Evolutionary conservation across 2,329 filamentous ascomycete species (phyloP).

Genomic region (Aspergillus chevalieri): DNA sequence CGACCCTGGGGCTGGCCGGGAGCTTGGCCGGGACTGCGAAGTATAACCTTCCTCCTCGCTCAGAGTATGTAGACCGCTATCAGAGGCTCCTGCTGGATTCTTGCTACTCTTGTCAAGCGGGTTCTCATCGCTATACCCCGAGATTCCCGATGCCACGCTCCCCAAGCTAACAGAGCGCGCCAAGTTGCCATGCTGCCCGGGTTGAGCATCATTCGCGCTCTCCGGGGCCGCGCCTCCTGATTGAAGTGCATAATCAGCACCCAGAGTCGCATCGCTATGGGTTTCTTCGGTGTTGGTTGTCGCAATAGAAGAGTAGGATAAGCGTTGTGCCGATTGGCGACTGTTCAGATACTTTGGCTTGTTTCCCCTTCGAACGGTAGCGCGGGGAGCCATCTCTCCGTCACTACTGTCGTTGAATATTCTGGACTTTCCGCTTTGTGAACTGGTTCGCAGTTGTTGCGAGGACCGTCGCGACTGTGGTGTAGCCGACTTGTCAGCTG

Average conservation of each 20-base stretch:
- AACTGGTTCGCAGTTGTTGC: conserved; percentile 16
- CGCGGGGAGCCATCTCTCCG: conserved; percentile 13
- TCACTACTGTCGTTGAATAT: conserved; percentile 22
- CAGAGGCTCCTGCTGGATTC: conserved; percentile 35
- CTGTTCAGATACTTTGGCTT: conserved; percentile 52
- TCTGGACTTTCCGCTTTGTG: conserved; percentile 20
- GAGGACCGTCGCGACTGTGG: conserved; percentile 19
- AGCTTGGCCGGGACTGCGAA: conserved; percentile 11
- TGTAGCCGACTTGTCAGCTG: conserved; percentile 14
- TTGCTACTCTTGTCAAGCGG: conserved; percentile 32
- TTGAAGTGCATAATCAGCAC: conserved; percentile 74
- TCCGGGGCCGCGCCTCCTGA: conserved; percentile 67
- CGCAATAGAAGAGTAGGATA: conserved; percentile 53
- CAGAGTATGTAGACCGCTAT: conserved; percentile 50
- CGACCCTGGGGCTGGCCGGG: conserved; percentile 32
- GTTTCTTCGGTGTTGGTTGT: conserved; percentile 55
- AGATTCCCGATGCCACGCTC: conserved; percentile 74
- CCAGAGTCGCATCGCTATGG: conserved; percentile 66
- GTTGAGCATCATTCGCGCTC: conserved; percentile 12
- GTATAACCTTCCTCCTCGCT: conserved; percentile 49
- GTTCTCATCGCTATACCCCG: conserved; percentile 48
- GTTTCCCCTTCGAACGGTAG: conserved; percentile 30
- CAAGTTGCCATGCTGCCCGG: conserved; percentile 42
- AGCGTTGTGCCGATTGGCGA: conserved; percentile 52
- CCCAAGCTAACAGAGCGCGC: conserved; percentile 78